Evolutionary conservation across 2,329 filamentous ascomycete species (phyloP), one percentile per base, ranked within the genome.

Genomic region (Thielaviopsis euricoi): DNA sequence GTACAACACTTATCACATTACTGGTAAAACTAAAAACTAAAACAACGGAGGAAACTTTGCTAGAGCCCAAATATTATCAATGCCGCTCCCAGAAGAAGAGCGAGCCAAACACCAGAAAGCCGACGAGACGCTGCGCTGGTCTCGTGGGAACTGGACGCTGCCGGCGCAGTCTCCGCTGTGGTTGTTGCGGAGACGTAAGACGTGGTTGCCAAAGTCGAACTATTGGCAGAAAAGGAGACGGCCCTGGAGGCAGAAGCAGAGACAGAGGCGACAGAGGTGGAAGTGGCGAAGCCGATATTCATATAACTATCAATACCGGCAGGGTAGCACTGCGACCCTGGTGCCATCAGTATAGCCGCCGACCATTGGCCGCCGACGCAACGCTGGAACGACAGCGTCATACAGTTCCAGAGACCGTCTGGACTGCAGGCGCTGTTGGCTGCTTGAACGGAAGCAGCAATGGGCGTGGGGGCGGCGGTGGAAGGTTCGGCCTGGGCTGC

Each of bases 361-460:
- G 71, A 75, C 76, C 76, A 79, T 12, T 59, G 64, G 1, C 76
- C 75, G 10, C 68, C 65, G 2, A 73, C 74, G 63, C 76, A 79
- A 26, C 76, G 71, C 66, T 79, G 76, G 67, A 73, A 79, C 37
- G 67, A 69, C 21, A 62, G 66, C 0, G 68, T 70, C 68, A 79
- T 73, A 68, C 77, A 79, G 66, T 78, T 76, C 76, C 76, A 79
- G 61, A 73, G 71, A n/a, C 76, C 76, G 60, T 79, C 76, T 13
- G 67, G 64, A 12, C 67, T 65, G 65, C 76, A 79, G 4, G 65
- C 62, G 1, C 71, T 66, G 21, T 73, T 73, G 3, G 63, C 65
- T 13, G 66, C 60, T 60, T 71, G 64, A 15, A 64, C 63, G n/a
- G 66, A 65, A 25, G 40, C 40, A 15, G 37, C 37, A 3, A 43